A percentile compares a stretch with the other conserved stretches of the same genome.
Evolutionary conservation across 2,329 filamentous ascomycete genomes (phyloP).

Genomic region (Talaromyces islandicus): DNA sequence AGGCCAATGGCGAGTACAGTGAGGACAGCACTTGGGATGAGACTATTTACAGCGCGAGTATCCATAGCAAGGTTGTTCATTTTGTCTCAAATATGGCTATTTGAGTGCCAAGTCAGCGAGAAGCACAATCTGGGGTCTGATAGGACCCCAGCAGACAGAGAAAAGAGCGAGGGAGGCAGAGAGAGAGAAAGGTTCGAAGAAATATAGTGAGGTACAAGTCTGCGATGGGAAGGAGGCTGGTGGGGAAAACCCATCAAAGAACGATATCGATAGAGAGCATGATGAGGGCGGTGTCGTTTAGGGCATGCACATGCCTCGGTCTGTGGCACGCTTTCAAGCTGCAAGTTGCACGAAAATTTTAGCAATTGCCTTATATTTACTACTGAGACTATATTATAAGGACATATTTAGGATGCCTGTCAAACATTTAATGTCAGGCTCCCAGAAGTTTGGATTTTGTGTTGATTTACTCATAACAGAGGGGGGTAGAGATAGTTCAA

Average conservation of each 20-base stretch:
- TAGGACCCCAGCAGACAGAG: neutral
- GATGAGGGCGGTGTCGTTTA: neutral
- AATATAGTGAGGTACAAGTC: too few species aligned
- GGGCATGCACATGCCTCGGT: neutral
- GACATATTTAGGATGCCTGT: neutral
- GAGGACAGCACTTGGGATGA: constrained; percentile 26
- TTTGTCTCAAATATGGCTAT: neutral
- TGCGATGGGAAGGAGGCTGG: neutral
- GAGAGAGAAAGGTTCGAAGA: too few species aligned
- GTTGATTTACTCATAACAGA: neutral
- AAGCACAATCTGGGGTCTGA: neutral
- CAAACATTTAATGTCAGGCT: neutral
- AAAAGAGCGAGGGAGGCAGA: too few species aligned
- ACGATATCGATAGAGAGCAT: neutral
- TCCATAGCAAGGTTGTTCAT: constrained; percentile 14
- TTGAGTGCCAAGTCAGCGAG: neutral
- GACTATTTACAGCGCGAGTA: constrained; percentile 18
- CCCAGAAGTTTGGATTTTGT: neutral
- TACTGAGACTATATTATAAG: neutral
- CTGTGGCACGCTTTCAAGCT: neutral
- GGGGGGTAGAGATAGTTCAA: neutral
- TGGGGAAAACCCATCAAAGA: neutral
- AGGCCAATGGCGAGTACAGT: constrained; percentile 24
- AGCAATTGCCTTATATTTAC: neutral
- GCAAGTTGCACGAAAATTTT: neutral